phyloP scores from a whole-genome alignment of 805 yeast genomes.

The Crinitomyces ghanaensis region DNA sequence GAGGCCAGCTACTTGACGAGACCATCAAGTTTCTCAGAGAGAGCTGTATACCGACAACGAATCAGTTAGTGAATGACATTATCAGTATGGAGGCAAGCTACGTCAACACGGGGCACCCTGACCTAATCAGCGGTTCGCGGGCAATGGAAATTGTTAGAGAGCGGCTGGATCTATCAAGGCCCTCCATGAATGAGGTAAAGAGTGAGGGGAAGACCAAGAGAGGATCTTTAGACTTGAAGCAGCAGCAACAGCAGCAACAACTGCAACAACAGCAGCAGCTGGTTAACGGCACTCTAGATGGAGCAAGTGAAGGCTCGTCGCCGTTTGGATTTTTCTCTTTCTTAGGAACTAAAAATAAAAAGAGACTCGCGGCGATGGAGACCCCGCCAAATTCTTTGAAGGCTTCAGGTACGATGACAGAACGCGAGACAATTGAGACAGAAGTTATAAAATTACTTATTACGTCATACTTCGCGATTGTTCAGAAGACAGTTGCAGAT shows the following conservation, averaged over 20 bases:
- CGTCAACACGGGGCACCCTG: slow-evolving; percentile 97
- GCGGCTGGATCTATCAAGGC: too few relatives aligned
- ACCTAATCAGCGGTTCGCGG: slow-evolving; percentile 84
- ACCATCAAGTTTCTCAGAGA: slow-evolving; percentile 72
- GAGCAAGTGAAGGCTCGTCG: slow-evolving; percentile 28
- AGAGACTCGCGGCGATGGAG: slow-evolving; percentile 89
- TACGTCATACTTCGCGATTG: slow-evolving; percentile 81
- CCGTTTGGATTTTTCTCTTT: slow-evolving; percentile 85
- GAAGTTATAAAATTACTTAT: slow-evolving; percentile 92
- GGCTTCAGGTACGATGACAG: slow-evolving; percentile 87
- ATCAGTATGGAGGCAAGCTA: slow-evolving; percentile 83
- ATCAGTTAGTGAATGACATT: slow-evolving; percentile 70
- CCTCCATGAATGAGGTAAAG: too few relatives aligned
- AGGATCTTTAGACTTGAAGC: too few relatives aligned
- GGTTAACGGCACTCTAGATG: too few relatives aligned
- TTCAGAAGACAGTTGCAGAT: slow-evolving; percentile 87
- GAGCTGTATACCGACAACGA: slow-evolving; percentile 75
- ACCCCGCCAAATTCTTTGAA: slow-evolving; percentile 93
- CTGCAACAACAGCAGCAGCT: too few relatives aligned
- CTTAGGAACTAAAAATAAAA: slow-evolving; percentile 83
- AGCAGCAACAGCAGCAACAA: too few relatives aligned
- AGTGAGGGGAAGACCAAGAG: too few relatives aligned
- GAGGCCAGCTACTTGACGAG: slow-evolving; percentile 71
- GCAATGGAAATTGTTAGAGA: slow-evolving; percentile 92
- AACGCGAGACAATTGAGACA: slow-evolving; percentile 92